These are phyloP conservation scores for Penicillium sp. DNA, from an alignment of 2,329 filamentous ascomycete species.

Conservation along the genomic window DNA sequence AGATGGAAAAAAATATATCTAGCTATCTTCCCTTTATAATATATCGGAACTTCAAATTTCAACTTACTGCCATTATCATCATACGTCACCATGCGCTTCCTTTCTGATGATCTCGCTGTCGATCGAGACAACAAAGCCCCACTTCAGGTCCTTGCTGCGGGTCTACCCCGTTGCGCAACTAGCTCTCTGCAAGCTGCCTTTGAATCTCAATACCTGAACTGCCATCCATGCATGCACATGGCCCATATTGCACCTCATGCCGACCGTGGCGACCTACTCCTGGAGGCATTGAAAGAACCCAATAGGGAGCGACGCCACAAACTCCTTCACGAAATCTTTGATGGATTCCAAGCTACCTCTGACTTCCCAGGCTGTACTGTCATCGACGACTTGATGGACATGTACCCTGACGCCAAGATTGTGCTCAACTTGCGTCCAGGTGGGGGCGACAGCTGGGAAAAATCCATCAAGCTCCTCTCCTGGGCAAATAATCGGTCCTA, in stretches of 20 bases:
- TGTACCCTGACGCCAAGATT: slow-evolving; percentile 9
- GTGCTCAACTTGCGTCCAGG: slow-evolving; percentile 5
- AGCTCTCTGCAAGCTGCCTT: slow-evolving; percentile 15
- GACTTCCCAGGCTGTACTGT: slow-evolving; percentile 12
- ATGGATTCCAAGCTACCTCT: slow-evolving; percentile 5
- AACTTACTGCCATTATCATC: not conserved
- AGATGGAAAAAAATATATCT: not conserved
- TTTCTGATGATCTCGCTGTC: slow-evolving; percentile 2
- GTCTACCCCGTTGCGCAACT: slow-evolving; percentile 13
- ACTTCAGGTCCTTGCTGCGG: slow-evolving; percentile 10
- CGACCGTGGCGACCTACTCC: slow-evolving; percentile 1
- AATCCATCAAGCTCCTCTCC: slow-evolving; percentile 4
- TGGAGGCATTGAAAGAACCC: slow-evolving; percentile 1
- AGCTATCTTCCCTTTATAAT: not conserved
- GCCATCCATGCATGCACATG: slow-evolving; percentile 12
- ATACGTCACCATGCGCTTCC: slow-evolving; percentile 9
- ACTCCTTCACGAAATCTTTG: slow-evolving; percentile 1
- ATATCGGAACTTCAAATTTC: not conserved
- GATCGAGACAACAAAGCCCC: not conserved
- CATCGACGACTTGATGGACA: slow-evolving; percentile 7
- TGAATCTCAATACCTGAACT: slow-evolving; percentile 3
- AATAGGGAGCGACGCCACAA: slow-evolving; percentile 5
- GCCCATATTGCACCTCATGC: slow-evolving; percentile 10
- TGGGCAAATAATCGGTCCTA: not conserved
- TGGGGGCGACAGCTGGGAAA: not conserved